Base-by-base conservation (phyloP, 192 early-diverging fungal species). In the Backusella westeae region DNA sequence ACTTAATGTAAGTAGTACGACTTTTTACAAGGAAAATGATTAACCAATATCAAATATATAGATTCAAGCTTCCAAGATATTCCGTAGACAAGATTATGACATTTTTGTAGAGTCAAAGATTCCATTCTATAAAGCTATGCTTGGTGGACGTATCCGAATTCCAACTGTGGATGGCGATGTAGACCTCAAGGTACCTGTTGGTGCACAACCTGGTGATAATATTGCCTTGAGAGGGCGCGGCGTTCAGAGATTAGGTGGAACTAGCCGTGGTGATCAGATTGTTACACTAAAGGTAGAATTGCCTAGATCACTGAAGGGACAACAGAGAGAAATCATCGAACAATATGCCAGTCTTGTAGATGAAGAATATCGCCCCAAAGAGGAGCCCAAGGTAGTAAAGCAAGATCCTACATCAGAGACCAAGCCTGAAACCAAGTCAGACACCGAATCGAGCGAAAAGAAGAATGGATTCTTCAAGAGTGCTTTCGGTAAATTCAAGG, bases 161-260 rank as follows among this genome's bases (percentile, higher is more conserved):
- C 96, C 95, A 1, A 98, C 98, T 9, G 89, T 99, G 8, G 97
- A 99, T 80, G 97, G 98, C 36, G 94, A 97, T 76, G 96, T 98
- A 1, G 97, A 99, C 71, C 82, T 99, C 38, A 94, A 90, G 65
- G 81, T 99, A 52, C 91, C 91, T 21, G 69, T 91, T 10, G 97
- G 96, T 44, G 90, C 93, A 6, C 98, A 99, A 79, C 96, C 98
- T 0, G 92, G 91, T n/a, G 96, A 97, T 36, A 86, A 90, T 66
- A 93, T 92, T 71, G 80, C 89, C 19, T 82, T 99, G 80, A 87
- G 92, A 75, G 87, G 86, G 19, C 91, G 95, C 36, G 98, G 98
- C 49, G 89, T 95, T 21, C 83, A 85, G 42, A 84, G 86, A 39
- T 49, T 95, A 53, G 84, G 90, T 49, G 80, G 84, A 6, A 67